Conservation (phyloP, 257 asterid species). For the Oldenlandia corymbosa region DNA sequence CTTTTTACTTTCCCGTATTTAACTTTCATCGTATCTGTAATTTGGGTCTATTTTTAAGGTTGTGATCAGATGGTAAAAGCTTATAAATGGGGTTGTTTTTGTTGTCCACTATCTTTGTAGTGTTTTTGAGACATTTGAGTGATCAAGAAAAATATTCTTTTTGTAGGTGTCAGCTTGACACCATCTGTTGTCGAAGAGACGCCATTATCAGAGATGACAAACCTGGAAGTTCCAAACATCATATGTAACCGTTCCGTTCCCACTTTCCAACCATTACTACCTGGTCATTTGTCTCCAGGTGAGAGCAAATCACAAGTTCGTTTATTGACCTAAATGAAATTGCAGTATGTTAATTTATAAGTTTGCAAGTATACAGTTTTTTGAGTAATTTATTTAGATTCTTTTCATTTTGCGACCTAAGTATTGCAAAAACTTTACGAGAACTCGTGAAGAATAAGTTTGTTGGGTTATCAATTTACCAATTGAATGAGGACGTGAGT, state of each 20-base stretch:
- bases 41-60: background rate
- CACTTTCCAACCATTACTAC: slow-evolving; percentile 17
- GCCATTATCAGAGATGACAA: slow-evolving; percentile 46
- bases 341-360: background rate
- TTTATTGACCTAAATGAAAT: background rate
- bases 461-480: background rate
- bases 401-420: background rate
- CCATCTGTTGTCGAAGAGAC: slow-evolving; percentile 58
- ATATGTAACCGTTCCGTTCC: slow-evolving; percentile 28
- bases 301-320: slow-evolving; percentile 17
- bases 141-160: background rate
- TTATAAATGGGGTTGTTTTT: too few species aligned
- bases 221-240: slow-evolving; percentile 23
- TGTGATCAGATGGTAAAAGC: background rate
- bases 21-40: too few species aligned
- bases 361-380: background rate
- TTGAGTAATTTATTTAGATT: background rate
- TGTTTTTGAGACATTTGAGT: background rate
- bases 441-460: background rate
- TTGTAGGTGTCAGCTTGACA: slow-evolving; percentile 29
- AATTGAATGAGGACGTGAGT: background rate
- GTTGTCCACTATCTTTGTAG: background rate
- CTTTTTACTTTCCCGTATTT: too few species aligned
- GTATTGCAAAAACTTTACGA: background rate
- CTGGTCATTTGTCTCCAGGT: slow-evolving; percentile 35